These are phyloP conservation scores for Chamaenerion angustifolium DNA, from an alignment of 345 rosid species.

Conservation along the genomic window DNA sequence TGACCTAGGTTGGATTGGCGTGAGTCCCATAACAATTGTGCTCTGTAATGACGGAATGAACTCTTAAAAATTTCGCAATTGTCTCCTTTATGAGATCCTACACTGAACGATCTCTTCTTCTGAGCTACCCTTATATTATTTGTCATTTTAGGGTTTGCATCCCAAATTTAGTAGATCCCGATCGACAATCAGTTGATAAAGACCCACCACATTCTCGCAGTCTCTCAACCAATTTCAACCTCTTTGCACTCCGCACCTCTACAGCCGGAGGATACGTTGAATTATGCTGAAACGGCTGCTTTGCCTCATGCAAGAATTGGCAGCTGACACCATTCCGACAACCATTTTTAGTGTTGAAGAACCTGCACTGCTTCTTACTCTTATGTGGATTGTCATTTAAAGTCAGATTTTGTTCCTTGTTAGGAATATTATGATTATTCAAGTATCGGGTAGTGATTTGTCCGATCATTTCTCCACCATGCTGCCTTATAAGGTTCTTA, in stretches of 20 bases:
- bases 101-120: no score
- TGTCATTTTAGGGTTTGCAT: no score
- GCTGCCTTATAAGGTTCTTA: constrained; percentile 54
- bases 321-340: constrained; percentile 40
- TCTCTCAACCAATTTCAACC: constrained; percentile 22
- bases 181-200: no score
- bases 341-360: constrained; percentile 27
- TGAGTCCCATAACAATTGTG: no score
- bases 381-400: constrained; percentile 13
- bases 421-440: no score
- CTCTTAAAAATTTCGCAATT: no score
- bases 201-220: no score
- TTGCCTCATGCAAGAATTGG: constrained; percentile 24
- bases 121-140: no score
- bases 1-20: no score
- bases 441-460: neutral
- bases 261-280: neutral
- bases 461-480: constrained; percentile 27
- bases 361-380: constrained; percentile 29
- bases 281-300: constrained; percentile 12
- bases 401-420: neutral
- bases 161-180: no score
- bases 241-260: constrained; percentile 29
- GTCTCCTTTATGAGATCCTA: no score
- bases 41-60: no score